phyloP scores from a whole-genome alignment of 805 yeast genomes.

The Tetrapisispora pingtungensis region DNA sequence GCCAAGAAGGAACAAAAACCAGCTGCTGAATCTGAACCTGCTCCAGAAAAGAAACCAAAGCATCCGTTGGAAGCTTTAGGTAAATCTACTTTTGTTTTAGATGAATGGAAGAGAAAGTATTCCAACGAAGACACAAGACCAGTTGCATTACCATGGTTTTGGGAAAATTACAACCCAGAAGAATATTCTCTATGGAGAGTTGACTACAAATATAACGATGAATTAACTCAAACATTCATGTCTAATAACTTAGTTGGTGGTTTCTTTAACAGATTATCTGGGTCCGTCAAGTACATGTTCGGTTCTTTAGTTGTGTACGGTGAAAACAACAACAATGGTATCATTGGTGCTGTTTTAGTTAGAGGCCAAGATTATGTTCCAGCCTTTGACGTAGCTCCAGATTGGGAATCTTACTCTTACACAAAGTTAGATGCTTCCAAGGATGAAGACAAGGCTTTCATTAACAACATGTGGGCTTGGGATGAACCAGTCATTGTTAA shows the following conservation, averaged over 20 bases:
- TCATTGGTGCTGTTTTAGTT: constrained; percentile 85
- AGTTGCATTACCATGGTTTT: constrained; percentile 94
- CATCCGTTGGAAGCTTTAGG: constrained; percentile 88
- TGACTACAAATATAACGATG: constrained; percentile 95
- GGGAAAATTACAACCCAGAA: constrained; percentile 84
- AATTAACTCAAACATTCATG: constrained; percentile 94
- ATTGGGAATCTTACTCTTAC: constrained; percentile 91
- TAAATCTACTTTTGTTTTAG: constrained; percentile 57
- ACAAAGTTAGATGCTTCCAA: constrained; percentile 72
- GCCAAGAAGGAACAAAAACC: constrained; percentile 32
- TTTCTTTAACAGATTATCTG: constrained; percentile 90
- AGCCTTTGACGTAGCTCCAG: constrained; percentile 98
- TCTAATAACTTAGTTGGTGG: constrained; percentile 97
- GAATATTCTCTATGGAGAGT: constrained; percentile 96
- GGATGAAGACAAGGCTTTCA: constrained; percentile 67
- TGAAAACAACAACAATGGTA: constrained; percentile 97
- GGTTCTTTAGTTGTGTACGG: constrained; percentile 94
- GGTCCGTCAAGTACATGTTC: constrained; percentile 87
- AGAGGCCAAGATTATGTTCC: constrained; percentile 89
- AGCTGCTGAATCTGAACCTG: constrained; percentile 38
- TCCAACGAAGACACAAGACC: constrained; percentile 96
- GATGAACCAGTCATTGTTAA: constrained; percentile 79
- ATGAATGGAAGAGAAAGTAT: constrained; percentile 94
- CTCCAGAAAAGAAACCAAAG: constrained; percentile 59
- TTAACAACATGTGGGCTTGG: constrained; percentile 96